Evolutionary conservation across 2,329 filamentous ascomycete species (phyloP), one percentile per base, ranked within the genome.

Genomic region (Stemphylium lycopersici): DNA sequence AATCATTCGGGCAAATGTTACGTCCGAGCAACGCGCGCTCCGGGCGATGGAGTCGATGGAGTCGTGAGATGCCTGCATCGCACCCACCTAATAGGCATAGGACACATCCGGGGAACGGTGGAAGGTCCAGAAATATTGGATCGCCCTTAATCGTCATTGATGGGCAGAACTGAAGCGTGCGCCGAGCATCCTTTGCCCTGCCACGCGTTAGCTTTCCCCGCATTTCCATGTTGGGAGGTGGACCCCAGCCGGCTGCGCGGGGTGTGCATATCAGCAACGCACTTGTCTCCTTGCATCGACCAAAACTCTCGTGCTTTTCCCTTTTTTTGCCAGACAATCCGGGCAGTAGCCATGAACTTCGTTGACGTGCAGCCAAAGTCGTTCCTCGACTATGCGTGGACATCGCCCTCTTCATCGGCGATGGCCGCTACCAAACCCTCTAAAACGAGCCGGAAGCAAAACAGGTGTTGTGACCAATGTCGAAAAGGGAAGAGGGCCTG

Each of bases 401-500:
- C 71, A 8, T 67, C 68, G 56, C 70, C 71, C 39, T 65, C 68
- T 36, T 56, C 67, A 24, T 52, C 63, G 37, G 52, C 54, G 42
- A 54, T 62, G 43, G 63, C 52, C 37, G 40, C 53, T 13, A 47
- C 61, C 18, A 73, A 73, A 48, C 50, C 63, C 26, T 70, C 67
- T n/a, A 72, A 69, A 44, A 71, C 71, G 10, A 69, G 65, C 41
- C 72, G 76, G 39, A 76, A 76, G 53, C 77, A 79, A 51, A 73
- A 78, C 52, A 72, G 78, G 43, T 79, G 77, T 55, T 80, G 78
- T 57, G 78, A 80, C 52, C 78, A 78, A 51, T 80, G 78, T 59
- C 72, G 78, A 18, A 77, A 76, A 56, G 78, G 78, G 18, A 80
- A 80, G 59, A 66, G 77, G 49, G 77, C 75, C 5, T 80, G 78